Percentiles rank a stretch among this genome's conserved stretches.
phyloP scores from a whole-genome alignment of 768 basidiomycete genomes.

The Rhodotorula diobovata region DNA sequence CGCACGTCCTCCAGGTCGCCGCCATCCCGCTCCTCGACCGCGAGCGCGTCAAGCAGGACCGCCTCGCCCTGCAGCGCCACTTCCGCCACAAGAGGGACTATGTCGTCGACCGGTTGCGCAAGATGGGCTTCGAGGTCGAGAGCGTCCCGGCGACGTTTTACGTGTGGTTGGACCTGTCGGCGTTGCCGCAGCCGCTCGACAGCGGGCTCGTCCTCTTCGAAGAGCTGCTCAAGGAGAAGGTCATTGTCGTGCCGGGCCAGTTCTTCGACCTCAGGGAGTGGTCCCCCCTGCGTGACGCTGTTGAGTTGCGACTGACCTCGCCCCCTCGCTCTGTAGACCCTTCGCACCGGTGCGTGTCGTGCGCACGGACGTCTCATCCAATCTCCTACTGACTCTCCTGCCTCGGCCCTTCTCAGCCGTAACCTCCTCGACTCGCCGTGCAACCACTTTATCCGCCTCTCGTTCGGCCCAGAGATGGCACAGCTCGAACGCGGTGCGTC shows the following conservation, averaged over 20 bases:
- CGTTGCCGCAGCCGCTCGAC: constrained; percentile 61
- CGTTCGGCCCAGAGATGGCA: constrained; percentile 44
- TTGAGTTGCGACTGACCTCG: no score
- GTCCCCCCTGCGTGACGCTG: not conserved
- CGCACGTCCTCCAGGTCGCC: constrained; percentile 66
- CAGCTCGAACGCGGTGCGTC: constrained; percentile 55
- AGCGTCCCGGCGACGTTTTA: constrained; percentile 78
- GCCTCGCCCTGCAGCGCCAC: constrained; percentile 56
- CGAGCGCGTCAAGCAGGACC: constrained; percentile 63
- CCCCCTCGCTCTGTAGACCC: constrained; percentile 40
- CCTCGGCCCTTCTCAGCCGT: constrained; percentile 46
- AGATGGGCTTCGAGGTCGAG: constrained; percentile 70
- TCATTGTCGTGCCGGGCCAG: constrained; percentile 29
- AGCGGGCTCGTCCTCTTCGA: constrained; percentile 85
- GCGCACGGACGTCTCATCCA: no score
- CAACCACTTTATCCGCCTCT: constrained; percentile 80
- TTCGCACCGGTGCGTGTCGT: constrained; percentile 52
- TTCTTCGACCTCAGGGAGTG: constrained; percentile 46
- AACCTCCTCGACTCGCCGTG: constrained; percentile 87
- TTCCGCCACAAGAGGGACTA: constrained; percentile 90
- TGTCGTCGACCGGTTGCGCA: constrained; percentile 71
- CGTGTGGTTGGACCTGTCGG: constrained; percentile 56
- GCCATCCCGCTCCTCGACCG: constrained; percentile 73
- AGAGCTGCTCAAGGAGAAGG: constrained; percentile 38
- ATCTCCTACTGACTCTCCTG: not conserved